Evolutionary conservation across 345 rosid genomes (phyloP), one percentile per base, ranked within the genome.

Genomic region (Cardiospermum halicacabum): DNA sequence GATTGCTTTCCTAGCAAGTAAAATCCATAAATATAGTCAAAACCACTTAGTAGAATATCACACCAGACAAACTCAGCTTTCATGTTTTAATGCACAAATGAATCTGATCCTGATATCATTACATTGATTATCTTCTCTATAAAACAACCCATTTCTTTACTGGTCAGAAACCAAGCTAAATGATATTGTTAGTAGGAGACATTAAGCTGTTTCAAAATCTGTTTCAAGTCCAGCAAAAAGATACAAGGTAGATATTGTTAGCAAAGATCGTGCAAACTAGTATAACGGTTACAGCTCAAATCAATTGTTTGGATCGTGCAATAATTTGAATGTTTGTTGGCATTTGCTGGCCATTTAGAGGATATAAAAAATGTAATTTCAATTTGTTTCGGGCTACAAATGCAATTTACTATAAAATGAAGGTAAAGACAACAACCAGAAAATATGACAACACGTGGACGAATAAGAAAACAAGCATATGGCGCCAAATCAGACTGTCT

Each of bases 401-500:
- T 5, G 39, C 47, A 40, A 40, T 1, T 13, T 11, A 8, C 7
- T 2, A 39, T 31, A 25, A 53, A 19, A 27, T 7, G 0, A 4
- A 39, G 56, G 7, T 2, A 11, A 50, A 16, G 11, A 39, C 43
- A 39, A 15, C 13, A 9, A 9, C 43, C 39, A 34, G 10, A 36
- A 40, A 45, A 62, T 22, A 11, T 4, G n/a, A 36, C 37, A 69
- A 65, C n/a, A n/a, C n/a, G 57, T 61, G 72, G 70, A 51, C 32
- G 48, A 65, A 73, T 70, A 24, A 58, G 61, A 69, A 48, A n/a
- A 8, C 26, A 15, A 59, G 74, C 70, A 73, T 18, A 68, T 73
- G 72, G 76, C 55, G 71, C 65, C 69, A 66, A 66, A 49, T n/a
- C 7, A 3, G 50, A 54, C 47, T 30, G 39, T 57, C 36, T 6